Percentiles rank a stretch among this genome's conserved stretches.
phyloP scores from a whole-genome alignment of 202 grass and related monocot genomes.

The Schoenoplectus triqueter region DNA sequence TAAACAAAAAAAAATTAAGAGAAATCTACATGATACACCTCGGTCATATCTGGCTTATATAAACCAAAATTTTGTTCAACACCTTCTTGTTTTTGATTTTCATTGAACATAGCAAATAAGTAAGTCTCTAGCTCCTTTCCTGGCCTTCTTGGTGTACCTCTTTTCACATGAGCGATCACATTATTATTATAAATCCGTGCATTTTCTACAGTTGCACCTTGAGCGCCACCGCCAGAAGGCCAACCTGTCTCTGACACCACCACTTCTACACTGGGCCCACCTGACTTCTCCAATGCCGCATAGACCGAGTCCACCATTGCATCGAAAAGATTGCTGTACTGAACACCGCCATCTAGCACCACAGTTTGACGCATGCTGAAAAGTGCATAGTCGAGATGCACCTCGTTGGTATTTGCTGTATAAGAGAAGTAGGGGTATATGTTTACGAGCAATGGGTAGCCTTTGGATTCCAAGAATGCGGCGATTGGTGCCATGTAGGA shows the following conservation, averaged over 20 bases:
- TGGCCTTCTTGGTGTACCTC: conserved; percentile 70
- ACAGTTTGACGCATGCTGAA: conserved; percentile 39
- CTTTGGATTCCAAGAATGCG: conserved; percentile 51
- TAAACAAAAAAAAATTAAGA: conserved; percentile 23
- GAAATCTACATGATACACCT: conserved; percentile 88
- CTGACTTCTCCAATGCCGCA: conserved; percentile 67
- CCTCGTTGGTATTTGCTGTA: conserved; percentile 44
- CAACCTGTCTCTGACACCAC: conserved; percentile 94
- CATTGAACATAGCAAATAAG: conserved; percentile 95
- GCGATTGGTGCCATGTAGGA: conserved; percentile 49
- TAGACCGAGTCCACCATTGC: conserved; percentile 76
- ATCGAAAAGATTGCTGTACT: conserved; percentile 89
- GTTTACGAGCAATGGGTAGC: conserved; percentile 68
- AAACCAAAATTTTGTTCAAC: conserved; percentile 80
- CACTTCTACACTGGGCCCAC: conserved; percentile 43
- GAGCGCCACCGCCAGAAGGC: conserved; percentile 70
- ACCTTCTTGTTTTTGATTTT: conserved; percentile 78
- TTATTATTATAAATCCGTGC: conserved; percentile 79
- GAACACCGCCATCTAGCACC: conserved; percentile 49
- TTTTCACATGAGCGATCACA: conserved; percentile 52
- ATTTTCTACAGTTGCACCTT: conserved; percentile 64
- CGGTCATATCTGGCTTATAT: conserved; percentile 77
- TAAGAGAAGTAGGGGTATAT: conserved; percentile 92
- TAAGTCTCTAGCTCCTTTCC: conserved; percentile 77
- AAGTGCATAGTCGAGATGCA: conserved; percentile 77